Evolutionary conservation across 148 eudicot genomes (phyloP).

Genomic region (Nepenthes mirabilis): DNA sequence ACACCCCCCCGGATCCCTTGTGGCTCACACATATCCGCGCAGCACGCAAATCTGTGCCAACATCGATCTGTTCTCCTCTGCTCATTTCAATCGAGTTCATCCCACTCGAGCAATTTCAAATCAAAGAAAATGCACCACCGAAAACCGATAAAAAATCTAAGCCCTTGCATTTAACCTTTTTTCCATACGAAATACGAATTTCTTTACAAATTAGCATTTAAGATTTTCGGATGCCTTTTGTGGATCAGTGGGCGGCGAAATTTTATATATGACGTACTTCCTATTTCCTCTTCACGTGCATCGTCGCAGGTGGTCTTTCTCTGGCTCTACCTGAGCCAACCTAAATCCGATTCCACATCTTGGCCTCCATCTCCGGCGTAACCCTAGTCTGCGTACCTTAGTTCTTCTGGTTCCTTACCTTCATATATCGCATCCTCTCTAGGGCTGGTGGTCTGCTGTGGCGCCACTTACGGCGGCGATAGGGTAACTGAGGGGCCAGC

Average conservation of each 20-base stretch:
- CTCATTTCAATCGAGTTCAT: background rate
- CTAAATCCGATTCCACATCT: conserved; percentile 7
- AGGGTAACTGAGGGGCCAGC: background rate
- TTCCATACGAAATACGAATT: background rate
- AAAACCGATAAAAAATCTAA: background rate
- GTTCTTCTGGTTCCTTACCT: conserved; percentile 33
- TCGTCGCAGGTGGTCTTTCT: conserved; percentile 31
- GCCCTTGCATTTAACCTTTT: background rate
- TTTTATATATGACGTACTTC: conserved; percentile 33
- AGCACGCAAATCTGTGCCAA: no score
- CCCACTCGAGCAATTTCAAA: no score
- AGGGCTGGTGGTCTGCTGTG: conserved; percentile 24
- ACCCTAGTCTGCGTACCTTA: conserved; percentile 29
- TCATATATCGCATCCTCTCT: conserved; percentile 26
- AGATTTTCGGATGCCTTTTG: conserved; percentile 6
- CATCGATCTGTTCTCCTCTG: background rate
- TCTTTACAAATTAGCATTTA: background rate
- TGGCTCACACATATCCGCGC: no score
- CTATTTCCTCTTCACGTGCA: conserved; percentile 18
- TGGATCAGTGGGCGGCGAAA: conserved; percentile 19
- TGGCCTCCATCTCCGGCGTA: conserved; percentile 20
- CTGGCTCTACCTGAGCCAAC: conserved; percentile 19
- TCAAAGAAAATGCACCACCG: background rate
- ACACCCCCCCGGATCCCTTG: no score
- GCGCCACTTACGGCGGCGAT: conserved; percentile 5